phyloP scores from a whole-genome alignment of 2,329 filamentous ascomycete genomes.

The Neospermospora avenae region DNA sequence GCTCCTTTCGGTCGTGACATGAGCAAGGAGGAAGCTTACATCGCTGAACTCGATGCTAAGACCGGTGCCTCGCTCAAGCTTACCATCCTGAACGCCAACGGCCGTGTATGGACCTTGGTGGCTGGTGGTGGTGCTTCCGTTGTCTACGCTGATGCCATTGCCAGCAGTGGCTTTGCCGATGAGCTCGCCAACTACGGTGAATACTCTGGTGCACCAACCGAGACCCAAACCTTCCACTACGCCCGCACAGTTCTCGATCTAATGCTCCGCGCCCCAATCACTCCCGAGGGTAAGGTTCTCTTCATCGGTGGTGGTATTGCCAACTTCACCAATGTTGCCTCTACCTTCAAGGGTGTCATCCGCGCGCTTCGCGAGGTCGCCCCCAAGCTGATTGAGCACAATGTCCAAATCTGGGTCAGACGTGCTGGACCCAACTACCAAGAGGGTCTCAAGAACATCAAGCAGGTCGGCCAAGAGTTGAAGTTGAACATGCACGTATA shows the following conservation, averaged over 20 bases:
- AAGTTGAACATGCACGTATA: slow-evolving; percentile 92
- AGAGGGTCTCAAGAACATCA: slow-evolving; percentile 99
- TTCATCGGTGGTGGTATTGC: slow-evolving; percentile 99
- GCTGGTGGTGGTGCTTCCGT: slow-evolving; percentile 99
- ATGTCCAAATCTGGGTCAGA: slow-evolving; percentile 94
- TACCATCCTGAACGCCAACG: slow-evolving; percentile 86
- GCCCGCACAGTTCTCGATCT: slow-evolving; percentile 94
- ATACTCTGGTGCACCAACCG: slow-evolving; percentile 97
- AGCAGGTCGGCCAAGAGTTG: slow-evolving; percentile 89
- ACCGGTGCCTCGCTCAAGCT: slow-evolving; percentile 98
- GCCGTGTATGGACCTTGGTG: slow-evolving; percentile 96
- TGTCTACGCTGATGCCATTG: slow-evolving; percentile 98
- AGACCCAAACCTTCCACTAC: slow-evolving; percentile 99
- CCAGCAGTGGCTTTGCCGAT: slow-evolving; percentile 88
- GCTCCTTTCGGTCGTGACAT: slow-evolving; percentile 98
- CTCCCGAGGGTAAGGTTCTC: slow-evolving; percentile 91
- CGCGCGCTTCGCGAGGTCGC: slow-evolving; percentile 89
- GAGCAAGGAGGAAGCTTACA: slow-evolving; percentile 98
- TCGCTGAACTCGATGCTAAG: slow-evolving; percentile 97
- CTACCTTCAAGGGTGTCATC: slow-evolving; percentile 99
- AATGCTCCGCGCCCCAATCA: slow-evolving; percentile 86
- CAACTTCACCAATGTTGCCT: slow-evolving; percentile 99
- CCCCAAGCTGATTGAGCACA: slow-evolving; percentile 86
- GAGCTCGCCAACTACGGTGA: slow-evolving; percentile 99
- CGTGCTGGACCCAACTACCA: slow-evolving; percentile 96